Evolutionary conservation across 495 filamentous ascomycete species (phyloP), one percentile per base, ranked within the genome.

Genomic region (Xylaria telfairii): DNA sequence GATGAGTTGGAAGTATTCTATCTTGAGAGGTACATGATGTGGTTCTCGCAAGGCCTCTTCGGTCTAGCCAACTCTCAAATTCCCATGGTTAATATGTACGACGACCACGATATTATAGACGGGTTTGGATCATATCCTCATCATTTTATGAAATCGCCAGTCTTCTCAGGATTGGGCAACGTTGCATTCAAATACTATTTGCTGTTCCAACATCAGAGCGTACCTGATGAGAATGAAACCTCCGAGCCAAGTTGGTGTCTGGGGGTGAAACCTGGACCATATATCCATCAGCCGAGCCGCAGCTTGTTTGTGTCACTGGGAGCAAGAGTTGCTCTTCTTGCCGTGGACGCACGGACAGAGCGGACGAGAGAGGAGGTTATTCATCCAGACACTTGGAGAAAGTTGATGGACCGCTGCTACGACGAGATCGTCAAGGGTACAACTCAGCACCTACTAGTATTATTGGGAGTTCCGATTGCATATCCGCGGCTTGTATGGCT

Each of bases 131-230:
- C 94, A 0, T 99, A 99, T 76, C 89, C 95, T 1, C 87, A 97
- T 70, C 88, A 94, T 74, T 96, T 97, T 74, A 98, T 98, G 92
- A 86, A 88, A 68, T 93, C 91, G n/a, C 89, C 91, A 21, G 93
- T 98, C 17, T 96, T 99, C 74, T 91, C 89, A 3, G 96, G 96
- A 4, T 80, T 99, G 47, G 96, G 96, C 12, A 90, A 90, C 59
- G 89, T 98, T 59, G 96, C 95, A 1, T 97, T 95, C 85, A 99
- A 98, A 78, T 98, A 98, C 76, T 99, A 99, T 76, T 90, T 99
- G 89, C 86, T 99, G 8, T 99, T 98, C 83, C 96, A 99, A 80
- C 96, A 99, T 75, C 96, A 99, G 79, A 96, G 90, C 74, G 84
- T 95, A 26, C 84, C 87, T 0, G 88, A 91, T 19, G 95, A 98